phyloP scores from a whole-genome alignment of 1,139 yeast genomes.

The Taphrina communis region DNA sequence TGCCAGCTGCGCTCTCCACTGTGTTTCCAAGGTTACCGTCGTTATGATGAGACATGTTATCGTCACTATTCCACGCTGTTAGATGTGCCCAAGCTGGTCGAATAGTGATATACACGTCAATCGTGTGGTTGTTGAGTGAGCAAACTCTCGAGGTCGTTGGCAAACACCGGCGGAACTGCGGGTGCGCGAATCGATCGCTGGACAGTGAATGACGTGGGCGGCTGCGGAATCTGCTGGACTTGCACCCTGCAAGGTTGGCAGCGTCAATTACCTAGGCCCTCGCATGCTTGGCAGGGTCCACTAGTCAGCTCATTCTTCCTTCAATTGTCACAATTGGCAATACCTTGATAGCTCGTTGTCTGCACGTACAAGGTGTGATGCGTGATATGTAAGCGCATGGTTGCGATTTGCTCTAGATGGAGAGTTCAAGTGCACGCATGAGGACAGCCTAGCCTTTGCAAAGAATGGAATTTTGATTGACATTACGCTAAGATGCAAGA shows the following conservation, averaged over 20 bases:
- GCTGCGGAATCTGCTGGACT: slow-evolving; percentile 2
- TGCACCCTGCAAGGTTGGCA: background rate
- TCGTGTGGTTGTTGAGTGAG: background rate
- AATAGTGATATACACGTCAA: background rate
- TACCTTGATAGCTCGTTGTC: too few relatives aligned
- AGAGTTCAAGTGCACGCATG: background rate
- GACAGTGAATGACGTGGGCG: slow-evolving; percentile 17
- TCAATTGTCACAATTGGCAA: too few relatives aligned
- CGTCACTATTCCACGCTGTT: too few relatives aligned
- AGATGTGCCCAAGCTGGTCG: too few relatives aligned
- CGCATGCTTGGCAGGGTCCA: background rate
- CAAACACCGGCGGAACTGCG: slow-evolving; percentile 8
- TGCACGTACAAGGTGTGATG: too few relatives aligned
- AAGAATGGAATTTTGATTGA: background rate
- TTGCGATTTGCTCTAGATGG: background rate
- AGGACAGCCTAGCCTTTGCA: background rate
- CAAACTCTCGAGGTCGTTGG: background rate
- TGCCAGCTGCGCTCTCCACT: background rate
- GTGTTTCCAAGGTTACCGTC: slow-evolving; percentile 8
- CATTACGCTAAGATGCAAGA: slow-evolving; percentile 23
- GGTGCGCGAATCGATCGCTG: background rate
- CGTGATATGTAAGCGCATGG: too few relatives aligned
- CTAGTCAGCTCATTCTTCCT: too few relatives aligned
- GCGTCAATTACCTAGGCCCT: too few relatives aligned
- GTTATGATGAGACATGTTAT: slow-evolving; percentile 20